phyloP scores from a whole-genome alignment of 257 asterid genomes.

The Solanum pennellii region DNA sequence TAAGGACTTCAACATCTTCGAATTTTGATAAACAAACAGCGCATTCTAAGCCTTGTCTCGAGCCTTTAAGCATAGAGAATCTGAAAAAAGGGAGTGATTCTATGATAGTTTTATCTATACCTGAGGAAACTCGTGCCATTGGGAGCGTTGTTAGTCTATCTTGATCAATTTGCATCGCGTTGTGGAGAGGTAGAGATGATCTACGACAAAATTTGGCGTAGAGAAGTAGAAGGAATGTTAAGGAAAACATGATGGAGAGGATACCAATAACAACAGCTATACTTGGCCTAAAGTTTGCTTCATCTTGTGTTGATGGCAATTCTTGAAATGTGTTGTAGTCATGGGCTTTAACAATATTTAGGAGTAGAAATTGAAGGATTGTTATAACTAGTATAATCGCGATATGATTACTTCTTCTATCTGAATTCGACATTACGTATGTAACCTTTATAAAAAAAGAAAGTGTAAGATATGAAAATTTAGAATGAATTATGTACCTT shows the following conservation, averaged over 20 bases:
- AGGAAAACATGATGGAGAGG: conserved; percentile 47
- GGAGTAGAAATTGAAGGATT: conserved; percentile 13
- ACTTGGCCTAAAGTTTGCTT: conserved; percentile 47
- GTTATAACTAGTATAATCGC: conserved; percentile 2
- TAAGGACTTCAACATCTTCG: conserved; percentile 20
- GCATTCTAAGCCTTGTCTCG: conserved; percentile 24
- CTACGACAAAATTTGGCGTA: conserved; percentile 56
- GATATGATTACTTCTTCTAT: background rate
- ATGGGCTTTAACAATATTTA: conserved; percentile 19
- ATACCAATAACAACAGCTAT: conserved; percentile 63
- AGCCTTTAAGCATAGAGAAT: conserved; percentile 20
- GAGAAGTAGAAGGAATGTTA: conserved; percentile 58
- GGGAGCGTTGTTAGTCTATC: conserved; percentile 28
- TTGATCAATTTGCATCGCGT: conserved; percentile 11
- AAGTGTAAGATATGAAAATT: background rate
- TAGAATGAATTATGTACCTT: background rate
- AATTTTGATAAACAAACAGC: conserved; percentile 21
- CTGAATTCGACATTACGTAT: background rate
- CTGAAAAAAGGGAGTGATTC: conserved; percentile 27
- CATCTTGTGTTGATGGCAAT: conserved; percentile 8
- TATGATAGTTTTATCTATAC: conserved; percentile 16
- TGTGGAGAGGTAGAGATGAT: background rate
- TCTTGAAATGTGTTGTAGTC: background rate
- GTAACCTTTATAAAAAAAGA: conserved; percentile 4
- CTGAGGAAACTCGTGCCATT: conserved; percentile 7